Evolutionary conservation across 1,284 basidiomycete genomes (phyloP).

Genomic region (Ganoderma resinaceum): DNA sequence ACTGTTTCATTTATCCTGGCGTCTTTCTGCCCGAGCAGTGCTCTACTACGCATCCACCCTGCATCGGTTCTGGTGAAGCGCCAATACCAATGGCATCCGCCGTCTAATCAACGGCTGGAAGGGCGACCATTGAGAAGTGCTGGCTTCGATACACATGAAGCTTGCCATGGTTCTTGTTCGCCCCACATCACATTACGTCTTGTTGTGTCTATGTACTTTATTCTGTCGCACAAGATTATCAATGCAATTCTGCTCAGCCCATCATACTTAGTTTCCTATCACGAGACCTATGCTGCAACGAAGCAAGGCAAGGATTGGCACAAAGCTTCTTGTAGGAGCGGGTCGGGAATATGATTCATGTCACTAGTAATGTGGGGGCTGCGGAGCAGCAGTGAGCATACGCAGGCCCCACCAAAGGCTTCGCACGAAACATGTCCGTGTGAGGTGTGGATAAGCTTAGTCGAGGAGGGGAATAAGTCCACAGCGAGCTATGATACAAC

Average conservation of each 20-base stretch:
- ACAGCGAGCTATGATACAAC: neutral
- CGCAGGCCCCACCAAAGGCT: no score
- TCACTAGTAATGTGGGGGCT: no score
- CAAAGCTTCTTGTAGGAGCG: no score
- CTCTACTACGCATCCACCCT: slow-evolving; percentile 40
- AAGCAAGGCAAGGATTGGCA: neutral
- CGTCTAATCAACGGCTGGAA: slow-evolving; percentile 40
- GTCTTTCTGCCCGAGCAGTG: slow-evolving; percentile 43
- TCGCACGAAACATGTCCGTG: no score
- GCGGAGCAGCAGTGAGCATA: no score
- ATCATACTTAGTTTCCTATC: no score
- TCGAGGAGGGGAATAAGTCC: neutral
- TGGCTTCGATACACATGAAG: slow-evolving; percentile 31
- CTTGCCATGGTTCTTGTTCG: slow-evolving; percentile 35
- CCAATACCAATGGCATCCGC: slow-evolving; percentile 35
- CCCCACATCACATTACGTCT: slow-evolving; percentile 32
- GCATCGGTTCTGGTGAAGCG: slow-evolving; percentile 43
- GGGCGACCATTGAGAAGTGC: slow-evolving; percentile 38
- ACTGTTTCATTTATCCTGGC: slow-evolving; percentile 23
- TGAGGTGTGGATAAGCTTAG: no score
- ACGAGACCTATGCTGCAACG: neutral
- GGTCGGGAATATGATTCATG: no score
- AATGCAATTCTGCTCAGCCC: neutral
- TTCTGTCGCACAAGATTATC: neutral
- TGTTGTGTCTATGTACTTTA: neutral